Evolutionary conservation across 768 basidiomycete genomes (phyloP), one percentile per base, ranked within the genome.

Genomic region (Psilocybe azurescens): DNA sequence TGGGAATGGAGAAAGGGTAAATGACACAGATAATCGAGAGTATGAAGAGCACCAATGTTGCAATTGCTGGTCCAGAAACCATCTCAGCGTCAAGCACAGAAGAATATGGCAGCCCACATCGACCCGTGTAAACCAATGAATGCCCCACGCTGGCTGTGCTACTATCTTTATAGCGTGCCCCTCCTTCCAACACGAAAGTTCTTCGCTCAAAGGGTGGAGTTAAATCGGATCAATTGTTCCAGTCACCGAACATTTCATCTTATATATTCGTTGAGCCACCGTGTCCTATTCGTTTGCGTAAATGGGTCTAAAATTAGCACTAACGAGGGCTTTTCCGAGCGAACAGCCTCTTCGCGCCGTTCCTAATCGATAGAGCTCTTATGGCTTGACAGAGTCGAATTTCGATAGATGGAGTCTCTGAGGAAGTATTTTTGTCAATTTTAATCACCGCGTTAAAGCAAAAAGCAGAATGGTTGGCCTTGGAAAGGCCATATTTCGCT

Each of bases 1-100:
- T 67, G 13, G 78, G 79, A 2, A 75, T 68, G 1, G 67, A 67
- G 32, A 83, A 70, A 1, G 83, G 81, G 18, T 69, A 72, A 47
- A 86, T 86, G 0, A 87, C 86, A 60, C 82, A 81, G 57, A 79
- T 67, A 44, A 83, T 86, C 4, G 85, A 86, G 30, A 83, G 39
- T 53, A 86, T 74, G 73, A 86, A 87, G 8, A 86, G 58, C 53
- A 83, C 76, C 61, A 87, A 65, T 1, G 86, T 86, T 44, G 76
- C 80, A 41, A 86, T 80, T 13, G 83, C 74, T 47, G 73, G 74
- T 14, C 78, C 77, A 14, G 79, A 74, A 10, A 79, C 63, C 66
- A 67, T 67, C 28, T 46, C 41, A 28, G 29, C 10, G 18, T 49
- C n/a, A 38, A 41, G 9, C 20, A 16, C 41, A 32, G 24, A 14